phyloP scores from a whole-genome alignment of 768 basidiomycete species.

The Lentinus tigrinus region DNA sequence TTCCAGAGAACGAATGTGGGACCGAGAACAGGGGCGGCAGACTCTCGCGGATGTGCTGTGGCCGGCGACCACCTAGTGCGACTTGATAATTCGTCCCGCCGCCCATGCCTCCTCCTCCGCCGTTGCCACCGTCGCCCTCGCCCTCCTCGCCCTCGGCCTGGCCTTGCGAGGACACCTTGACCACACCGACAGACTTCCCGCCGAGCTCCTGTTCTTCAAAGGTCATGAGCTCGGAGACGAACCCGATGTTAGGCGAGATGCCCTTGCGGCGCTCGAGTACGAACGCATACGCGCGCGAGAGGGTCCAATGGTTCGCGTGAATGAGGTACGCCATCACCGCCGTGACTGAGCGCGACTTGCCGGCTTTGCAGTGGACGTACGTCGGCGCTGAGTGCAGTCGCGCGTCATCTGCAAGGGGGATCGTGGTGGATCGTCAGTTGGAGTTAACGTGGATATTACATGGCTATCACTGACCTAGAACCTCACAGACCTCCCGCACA shows the following conservation, averaged over 20 bases:
- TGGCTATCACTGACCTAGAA: conserved; percentile 62
- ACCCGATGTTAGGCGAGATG: conserved; percentile 96
- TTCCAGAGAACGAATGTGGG: conserved; percentile 28
- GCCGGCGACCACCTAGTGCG: conserved; percentile 50
- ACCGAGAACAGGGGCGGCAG: conserved; percentile 55
- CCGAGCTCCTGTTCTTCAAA: conserved; percentile 92
- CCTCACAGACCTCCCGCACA: conserved; percentile 81
- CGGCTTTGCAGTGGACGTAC: conserved; percentile 96
- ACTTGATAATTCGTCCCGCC: conserved; percentile 36
- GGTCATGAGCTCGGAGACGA: conserved; percentile 95
- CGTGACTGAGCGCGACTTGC: conserved; percentile 93
- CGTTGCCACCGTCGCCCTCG: conserved; percentile 25
- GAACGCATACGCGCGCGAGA: conserved; percentile 87
- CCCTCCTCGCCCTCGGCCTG: conserved; percentile 28
- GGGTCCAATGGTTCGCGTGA: conserved; percentile 95
- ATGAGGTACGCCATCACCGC: conserved; percentile 98
- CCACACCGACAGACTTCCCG: conserved; percentile 68
- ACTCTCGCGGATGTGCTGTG: conserved; percentile 72
- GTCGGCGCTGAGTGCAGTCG: conserved; percentile 84
- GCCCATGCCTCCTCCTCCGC: conserved; percentile 25
- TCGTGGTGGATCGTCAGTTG: not conserved
- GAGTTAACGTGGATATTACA: not conserved
- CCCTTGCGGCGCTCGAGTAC: conserved; percentile 91
- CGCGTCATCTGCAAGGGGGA: conserved; percentile 70
- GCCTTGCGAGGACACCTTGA: conserved; percentile 39